Percentiles rank a stretch among this genome's conserved stretches.
Conservation (phyloP, 345 rosid species). For the Eucalyptus dawsonii region DNA sequence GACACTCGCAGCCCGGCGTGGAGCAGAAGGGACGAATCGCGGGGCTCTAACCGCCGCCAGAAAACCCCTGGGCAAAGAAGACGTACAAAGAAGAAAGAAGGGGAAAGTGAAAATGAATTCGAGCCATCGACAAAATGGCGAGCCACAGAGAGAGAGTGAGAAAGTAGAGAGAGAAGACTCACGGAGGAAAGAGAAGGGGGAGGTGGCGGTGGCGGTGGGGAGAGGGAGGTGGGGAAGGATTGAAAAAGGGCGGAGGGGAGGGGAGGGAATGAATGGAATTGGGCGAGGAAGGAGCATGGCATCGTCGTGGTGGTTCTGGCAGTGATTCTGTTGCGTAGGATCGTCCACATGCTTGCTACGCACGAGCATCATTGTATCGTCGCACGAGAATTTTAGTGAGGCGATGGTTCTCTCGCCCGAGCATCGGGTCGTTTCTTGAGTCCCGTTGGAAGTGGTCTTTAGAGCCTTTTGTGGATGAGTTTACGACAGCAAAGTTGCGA, state of each 20-base stretch:
- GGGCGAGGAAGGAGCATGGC: constrained; percentile 34
- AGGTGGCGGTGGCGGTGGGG: not conserved
- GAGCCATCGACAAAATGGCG: not conserved
- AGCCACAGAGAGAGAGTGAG: not conserved
- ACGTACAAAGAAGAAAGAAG: not conserved
- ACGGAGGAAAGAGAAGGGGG: too few species aligned
- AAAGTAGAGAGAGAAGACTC: not conserved
- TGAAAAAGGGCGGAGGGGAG: not conserved
- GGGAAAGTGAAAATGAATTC: not conserved
- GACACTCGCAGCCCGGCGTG: not conserved
- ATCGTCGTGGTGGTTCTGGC: constrained; percentile 5
- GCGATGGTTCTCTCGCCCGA: not conserved
- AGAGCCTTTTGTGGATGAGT: not conserved
- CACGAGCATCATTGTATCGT: not conserved
- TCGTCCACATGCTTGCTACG: constrained; percentile 11
- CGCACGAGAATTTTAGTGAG: not conserved
- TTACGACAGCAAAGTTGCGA: not conserved
- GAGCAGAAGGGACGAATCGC: constrained; percentile 18
- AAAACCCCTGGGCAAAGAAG: not conserved
- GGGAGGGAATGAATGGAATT: constrained; percentile 1
- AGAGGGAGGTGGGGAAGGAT: not conserved
- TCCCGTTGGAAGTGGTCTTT: not conserved
- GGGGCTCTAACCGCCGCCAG: not conserved
- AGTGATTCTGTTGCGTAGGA: constrained; percentile 3
- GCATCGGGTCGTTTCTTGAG: not conserved